Evolutionary conservation across 2,329 filamentous ascomycete species (phyloP), one percentile per base, ranked within the genome.

Genomic region (Ophiostoma fasciatum): DNA sequence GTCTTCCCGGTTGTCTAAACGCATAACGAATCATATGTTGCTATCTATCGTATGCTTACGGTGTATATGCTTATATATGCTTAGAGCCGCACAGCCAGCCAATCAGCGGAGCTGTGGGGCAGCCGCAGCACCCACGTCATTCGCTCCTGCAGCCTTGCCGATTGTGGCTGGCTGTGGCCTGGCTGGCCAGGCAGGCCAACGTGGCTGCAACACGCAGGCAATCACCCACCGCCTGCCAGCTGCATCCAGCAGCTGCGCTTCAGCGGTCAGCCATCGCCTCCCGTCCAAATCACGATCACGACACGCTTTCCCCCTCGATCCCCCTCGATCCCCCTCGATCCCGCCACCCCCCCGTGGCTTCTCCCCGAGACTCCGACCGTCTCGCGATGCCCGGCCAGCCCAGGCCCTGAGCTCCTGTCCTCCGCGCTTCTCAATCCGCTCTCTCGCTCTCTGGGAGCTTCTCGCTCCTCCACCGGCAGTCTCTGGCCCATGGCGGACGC

Each of bases 111-210:
- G 25, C 26, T 35, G 19, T n/a, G 5, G 12, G 35, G n/a, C 12
- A 13, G 19, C n/a, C 18, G 19, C n/a, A 35, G 18, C 33, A 35
- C 33, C 33, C 26, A 35, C 33, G 33, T 35, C 33, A 35, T 35
- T 27, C 28, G 26, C n/a, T 28, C 3, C 26, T 28, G n/a, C n/a
- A n/a, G n/a, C n/a, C n/a, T n/a, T n/a, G n/a, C n/a, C n/a, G n/a
- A n/a, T n/a, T n/a, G n/a, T n/a, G n/a, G n/a, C n/a, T n/a, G n/a
- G n/a, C n/a, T n/a, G n/a, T n/a, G n/a, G n/a, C n/a, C n/a, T n/a
- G n/a, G n/a, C n/a, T n/a, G n/a, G n/a, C n/a, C n/a, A n/a, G n/a
- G n/a, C n/a, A n/a, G n/a, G n/a, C n/a, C n/a, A n/a, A n/a, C n/a
- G n/a, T n/a, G n/a, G n/a, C n/a, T n/a, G n/a, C n/a, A n/a, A n/a